Base-by-base conservation (phyloP, 805 yeast genomes). In the Debaryomyces prosopidis region DNA sequence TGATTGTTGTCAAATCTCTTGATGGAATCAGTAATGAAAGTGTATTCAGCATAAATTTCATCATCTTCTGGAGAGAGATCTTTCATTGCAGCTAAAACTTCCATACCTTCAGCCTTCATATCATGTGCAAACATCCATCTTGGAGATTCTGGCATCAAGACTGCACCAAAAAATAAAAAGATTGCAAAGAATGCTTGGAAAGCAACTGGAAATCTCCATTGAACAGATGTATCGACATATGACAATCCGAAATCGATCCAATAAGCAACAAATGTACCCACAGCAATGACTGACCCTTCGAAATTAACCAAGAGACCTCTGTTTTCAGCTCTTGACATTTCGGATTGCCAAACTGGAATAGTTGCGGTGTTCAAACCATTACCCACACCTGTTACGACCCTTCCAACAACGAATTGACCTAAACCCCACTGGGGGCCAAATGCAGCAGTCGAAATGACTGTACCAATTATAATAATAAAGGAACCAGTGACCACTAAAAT, bases 391-490 rank as follows among this genome's bases (percentile, higher is more conserved):
- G 81, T 76, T 19, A 80, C 62, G 43, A 77, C 75, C 55, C 82
- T 66, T 12, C 81, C 82, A 50, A 84, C 66, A 43, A 87, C 81
- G 48, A 88, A 82, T 62, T 85, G 92, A 36, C 87, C 91, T 47
- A 83, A 66, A 40, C 82, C 80, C 77, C 76, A 71, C 55, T 59
- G 55, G 39, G 68, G 66, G 57, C 62, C 55, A 59, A 62, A 63
- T 4, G 77, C 62, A 33, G 71, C 42, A 17, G 60, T 60, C 33
- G 75, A 70, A 35, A 74, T 63, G 31, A 66, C 49, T n/a, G 74
- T 68, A 49, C 79, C 79, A 19, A 71, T 23, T 23, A 70, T 61
- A 43, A 73, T 68, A 42, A 72, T 65, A 3, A 68, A 44, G 37
- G 74, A 65, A 43, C 76, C 77, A 31, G 54, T 37, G 36, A 65